Evolutionary conservation across 2,329 filamentous ascomycete species (phyloP).

Genomic region (Sporothrix humicola): DNA sequence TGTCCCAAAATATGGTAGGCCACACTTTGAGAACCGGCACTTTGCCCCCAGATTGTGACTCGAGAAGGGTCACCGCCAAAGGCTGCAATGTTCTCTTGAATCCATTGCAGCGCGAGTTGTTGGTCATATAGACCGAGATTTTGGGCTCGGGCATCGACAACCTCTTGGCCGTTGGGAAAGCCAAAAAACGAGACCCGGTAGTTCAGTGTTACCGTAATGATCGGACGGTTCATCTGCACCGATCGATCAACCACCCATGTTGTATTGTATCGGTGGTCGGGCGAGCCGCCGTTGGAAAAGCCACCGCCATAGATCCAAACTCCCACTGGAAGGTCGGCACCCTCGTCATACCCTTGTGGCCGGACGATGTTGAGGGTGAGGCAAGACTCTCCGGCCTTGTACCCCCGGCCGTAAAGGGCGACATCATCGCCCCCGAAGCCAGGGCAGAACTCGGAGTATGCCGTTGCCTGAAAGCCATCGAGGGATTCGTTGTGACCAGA

Average conservation of each 20-base stretch:
- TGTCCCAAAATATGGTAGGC: constrained; percentile 4
- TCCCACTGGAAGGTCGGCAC: not conserved
- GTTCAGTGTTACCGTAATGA: not conserved
- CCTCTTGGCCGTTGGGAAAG: constrained; percentile 12
- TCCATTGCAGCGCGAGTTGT: constrained; percentile 6
- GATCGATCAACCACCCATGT: constrained; percentile 5
- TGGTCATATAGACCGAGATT: constrained; percentile 3
- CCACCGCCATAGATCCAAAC: constrained; percentile 5
- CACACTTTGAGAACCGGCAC: constrained; percentile 6
- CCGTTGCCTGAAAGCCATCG: constrained; percentile 8
- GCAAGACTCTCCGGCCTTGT: constrained; percentile 15
- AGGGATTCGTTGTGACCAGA: not conserved
- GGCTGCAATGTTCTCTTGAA: constrained; percentile 2
- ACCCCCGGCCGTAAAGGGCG: constrained; percentile 9
- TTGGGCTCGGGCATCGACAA: constrained; percentile 4
- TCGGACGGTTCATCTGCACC: constrained; percentile 9
- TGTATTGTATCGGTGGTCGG: constrained; percentile 2
- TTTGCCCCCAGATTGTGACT: constrained; percentile 9
- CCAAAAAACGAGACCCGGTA: constrained; percentile 1
- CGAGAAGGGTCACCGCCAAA: not conserved
- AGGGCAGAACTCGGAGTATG: constrained; percentile 12
- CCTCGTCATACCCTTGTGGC: not conserved
- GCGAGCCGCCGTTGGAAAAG: constrained; percentile 3
- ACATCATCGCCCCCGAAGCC: constrained; percentile 4
- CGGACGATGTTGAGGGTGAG: constrained; percentile 12